Conservation (phyloP, 1,139 yeast genomes). For the Debaryomyces singareniensis region DNA sequence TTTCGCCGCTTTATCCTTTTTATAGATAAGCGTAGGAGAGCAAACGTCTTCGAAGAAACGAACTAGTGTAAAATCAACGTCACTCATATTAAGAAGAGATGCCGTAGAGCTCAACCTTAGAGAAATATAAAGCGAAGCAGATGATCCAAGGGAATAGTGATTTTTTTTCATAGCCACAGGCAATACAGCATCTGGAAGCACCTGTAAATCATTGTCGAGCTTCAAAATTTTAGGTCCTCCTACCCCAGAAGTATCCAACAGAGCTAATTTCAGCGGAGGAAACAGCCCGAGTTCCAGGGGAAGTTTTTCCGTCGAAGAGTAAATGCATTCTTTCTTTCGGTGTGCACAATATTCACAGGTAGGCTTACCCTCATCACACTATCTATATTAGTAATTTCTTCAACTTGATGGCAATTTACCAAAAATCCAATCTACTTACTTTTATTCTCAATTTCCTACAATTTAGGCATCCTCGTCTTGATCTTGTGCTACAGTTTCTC, state of each 20-base stretch:
- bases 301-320: too few relatives aligned
- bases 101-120: neutral
- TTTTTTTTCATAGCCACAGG: too few relatives aligned
- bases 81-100: neutral
- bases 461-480: neutral
- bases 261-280: neutral
- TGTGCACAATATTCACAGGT: slow-evolving; percentile 1
- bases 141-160: too few relatives aligned
- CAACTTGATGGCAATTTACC: neutral
- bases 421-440: neutral
- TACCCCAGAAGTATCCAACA: too few relatives aligned
- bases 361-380: slow-evolving; percentile 1
- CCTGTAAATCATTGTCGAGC: too few relatives aligned
- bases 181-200: too few relatives aligned
- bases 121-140: too few relatives aligned
- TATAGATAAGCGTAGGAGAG: neutral
- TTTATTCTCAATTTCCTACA: neutral
- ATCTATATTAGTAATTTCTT: neutral
- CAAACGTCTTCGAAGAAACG: neutral
- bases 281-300: too few relatives aligned
- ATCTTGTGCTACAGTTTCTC: too few relatives aligned
- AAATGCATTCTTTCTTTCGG: neutral
- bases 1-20: neutral
- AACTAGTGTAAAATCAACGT: neutral
- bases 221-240: too few relatives aligned